Conservation (phyloP, 225 moss, liverwort and hornwort species). For the Marchantia paleacea region DNA sequence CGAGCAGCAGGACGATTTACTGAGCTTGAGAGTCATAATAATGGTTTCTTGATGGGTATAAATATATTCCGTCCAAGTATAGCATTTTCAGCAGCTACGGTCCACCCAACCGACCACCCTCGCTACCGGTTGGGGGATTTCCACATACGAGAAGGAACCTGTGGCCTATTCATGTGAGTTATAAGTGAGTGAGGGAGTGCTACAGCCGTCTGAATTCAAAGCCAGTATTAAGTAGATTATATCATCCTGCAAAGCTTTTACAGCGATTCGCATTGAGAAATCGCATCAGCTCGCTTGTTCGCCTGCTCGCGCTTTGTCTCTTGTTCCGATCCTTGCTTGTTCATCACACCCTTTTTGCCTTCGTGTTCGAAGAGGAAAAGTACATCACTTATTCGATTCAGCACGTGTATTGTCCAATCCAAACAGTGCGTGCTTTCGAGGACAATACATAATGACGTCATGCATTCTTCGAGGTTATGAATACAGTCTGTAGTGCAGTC, state of each 20-base stretch:
- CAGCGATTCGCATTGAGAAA: background rate
- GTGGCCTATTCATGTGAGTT: no score
- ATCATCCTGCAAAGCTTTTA: background rate
- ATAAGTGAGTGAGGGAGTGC: background rate
- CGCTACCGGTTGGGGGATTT: background rate
- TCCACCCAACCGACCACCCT: background rate
- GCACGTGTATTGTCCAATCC: slow-evolving; percentile 5
- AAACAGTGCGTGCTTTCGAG: background rate
- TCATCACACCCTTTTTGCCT: background rate
- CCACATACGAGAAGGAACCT: background rate
- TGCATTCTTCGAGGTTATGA: background rate
- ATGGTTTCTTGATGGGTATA: background rate
- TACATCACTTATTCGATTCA: background rate
- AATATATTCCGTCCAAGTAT: background rate
- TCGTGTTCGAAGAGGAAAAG: background rate
- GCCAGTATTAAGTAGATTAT: background rate
- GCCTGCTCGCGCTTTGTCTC: background rate
- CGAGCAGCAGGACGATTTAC: background rate
- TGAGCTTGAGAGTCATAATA: background rate
- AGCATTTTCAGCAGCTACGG: background rate
- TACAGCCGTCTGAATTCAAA: background rate
- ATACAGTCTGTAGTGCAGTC: background rate
- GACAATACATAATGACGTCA: background rate
- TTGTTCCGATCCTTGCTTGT: no score
- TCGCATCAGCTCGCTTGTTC: background rate